These are phyloP conservation scores for Apiotrichum sp. DNA, from an alignment of 1,284 basidiomycete genomes.

Conservation along the genomic window DNA sequence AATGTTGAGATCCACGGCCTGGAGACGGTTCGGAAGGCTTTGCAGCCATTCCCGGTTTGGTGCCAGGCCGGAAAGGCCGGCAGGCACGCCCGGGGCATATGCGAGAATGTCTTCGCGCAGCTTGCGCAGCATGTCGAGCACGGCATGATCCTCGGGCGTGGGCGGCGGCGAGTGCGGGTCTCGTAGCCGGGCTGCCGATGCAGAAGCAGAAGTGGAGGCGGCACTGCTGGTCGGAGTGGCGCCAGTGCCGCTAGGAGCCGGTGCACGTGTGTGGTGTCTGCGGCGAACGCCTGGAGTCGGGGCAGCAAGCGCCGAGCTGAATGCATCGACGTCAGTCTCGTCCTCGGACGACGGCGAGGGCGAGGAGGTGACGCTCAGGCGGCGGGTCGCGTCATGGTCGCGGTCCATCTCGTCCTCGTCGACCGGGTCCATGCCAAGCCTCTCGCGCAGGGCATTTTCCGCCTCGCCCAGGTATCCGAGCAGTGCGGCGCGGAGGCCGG, in stretches of 20 bases:
- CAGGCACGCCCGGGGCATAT: constrained; percentile 22
- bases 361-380: background rate
- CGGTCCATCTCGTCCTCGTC: constrained; percentile 1
- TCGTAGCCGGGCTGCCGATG: background rate
- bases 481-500: constrained; percentile 38
- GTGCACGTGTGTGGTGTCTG: background rate
- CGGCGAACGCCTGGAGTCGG: background rate
- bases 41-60: constrained; percentile 31
- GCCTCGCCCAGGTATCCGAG: constrained; percentile 45
- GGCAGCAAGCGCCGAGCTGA: background rate
- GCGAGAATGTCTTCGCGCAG: constrained; percentile 41
- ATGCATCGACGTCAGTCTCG: constrained; percentile 10
- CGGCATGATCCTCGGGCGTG: constrained; percentile 2
- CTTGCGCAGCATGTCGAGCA: constrained; percentile 33
- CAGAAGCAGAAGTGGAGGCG: background rate
- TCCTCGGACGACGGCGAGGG: constrained; percentile 13
- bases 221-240: background rate
- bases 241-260: background rate
- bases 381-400: background rate
- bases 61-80: constrained; percentile 9
- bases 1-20: constrained; percentile 28
- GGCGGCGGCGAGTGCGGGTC: background rate
- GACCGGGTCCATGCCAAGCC: constrained; percentile 21
- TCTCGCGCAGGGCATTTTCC: constrained; percentile 35
- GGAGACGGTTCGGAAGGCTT: constrained; percentile 30